Base-by-base conservation (phyloP, 495 filamentous ascomycete species). In the Daldinia bambusicola region DNA sequence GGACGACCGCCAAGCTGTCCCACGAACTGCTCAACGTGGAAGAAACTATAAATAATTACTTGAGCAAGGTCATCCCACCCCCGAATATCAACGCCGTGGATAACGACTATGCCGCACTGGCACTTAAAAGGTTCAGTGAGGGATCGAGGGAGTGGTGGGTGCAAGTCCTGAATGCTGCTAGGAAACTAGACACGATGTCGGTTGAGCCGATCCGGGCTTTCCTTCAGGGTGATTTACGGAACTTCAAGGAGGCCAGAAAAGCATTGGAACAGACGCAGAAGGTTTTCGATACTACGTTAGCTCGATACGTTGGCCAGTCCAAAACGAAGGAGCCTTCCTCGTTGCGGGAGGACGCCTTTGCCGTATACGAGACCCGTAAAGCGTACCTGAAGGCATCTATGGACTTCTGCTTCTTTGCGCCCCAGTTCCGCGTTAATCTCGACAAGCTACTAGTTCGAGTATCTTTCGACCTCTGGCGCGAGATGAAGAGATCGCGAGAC, bases 281-380 rank as follows among this genome's bases (percentile, higher is more conserved):
- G 78, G 83, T 86, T 13, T 95, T 93, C 70, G 95, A 99, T 74
- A 85, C 85, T 36, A 85, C 92, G 10, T 84, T 96, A 45, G 86
- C 93, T 34, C 87, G 94, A 50, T 98, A 96, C 75, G 85, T 91
- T 4, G 82, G 84, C 5, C 95, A 97, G 79, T 90, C 89, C 34
- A 99, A 97, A 80, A 91, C 93, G 2, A 98, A 98, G 80, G 95
- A 99, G 77, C 87, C 94, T 6, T 97, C 93, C 12, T 86, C 93
- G 0, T 82, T 99, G 58, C 84, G 96, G 53, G 95, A 99, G 78
- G 95, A 99, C 79, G 95, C 96, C 0, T 99, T 98, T 74, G 90
- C 95, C 77, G 89, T 99, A 38, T 95, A 97, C 70, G 96, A 98
- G 84, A 92, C 94, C 14, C 89, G 95, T 55, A 95, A 94, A 78